Evolutionary conservation across 2,329 filamentous ascomycete genomes (phyloP).

Genomic region (Colletotrichum sp.): DNA sequence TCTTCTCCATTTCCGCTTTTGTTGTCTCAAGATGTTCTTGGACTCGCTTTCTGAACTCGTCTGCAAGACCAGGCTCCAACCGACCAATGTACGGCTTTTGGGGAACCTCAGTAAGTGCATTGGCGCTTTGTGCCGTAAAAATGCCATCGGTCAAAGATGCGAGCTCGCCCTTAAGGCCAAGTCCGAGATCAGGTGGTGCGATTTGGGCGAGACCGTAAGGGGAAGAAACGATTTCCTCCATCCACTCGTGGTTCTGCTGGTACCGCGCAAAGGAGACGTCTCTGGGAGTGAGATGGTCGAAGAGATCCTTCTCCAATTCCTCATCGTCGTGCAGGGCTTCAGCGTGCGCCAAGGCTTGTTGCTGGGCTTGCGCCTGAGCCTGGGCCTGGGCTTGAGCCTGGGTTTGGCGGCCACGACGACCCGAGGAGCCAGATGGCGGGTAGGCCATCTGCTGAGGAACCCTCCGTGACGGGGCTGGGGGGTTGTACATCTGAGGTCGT

Average conservation of each 20-base stretch:
- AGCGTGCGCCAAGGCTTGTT: slow-evolving; percentile 24
- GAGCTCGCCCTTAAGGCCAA: slow-evolving; percentile 85
- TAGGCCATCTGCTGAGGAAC: slow-evolving; percentile 68
- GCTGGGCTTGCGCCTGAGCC: slow-evolving; percentile 28
- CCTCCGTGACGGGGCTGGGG: slow-evolving; percentile 46
- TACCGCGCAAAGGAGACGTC: slow-evolving; percentile 90
- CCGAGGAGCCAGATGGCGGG: slow-evolving; percentile 52
- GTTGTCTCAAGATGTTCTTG: slow-evolving; percentile 74
- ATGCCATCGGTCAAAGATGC: slow-evolving; percentile 83
- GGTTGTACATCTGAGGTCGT: slow-evolving; percentile 53
- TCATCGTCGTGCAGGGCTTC: slow-evolving; percentile 68
- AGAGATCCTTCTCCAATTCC: slow-evolving; percentile 81
- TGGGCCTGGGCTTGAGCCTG: slow-evolving; percentile 48
- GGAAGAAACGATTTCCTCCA: slow-evolving; percentile 95
- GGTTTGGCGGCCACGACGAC: slow-evolving; percentile 10
- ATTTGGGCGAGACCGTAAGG: slow-evolving; percentile 88
- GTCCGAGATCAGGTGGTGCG: slow-evolving; percentile 81
- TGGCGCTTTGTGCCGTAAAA: slow-evolving; percentile 71
- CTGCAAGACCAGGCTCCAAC: slow-evolving; percentile 76
- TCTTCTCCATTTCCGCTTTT: slow-evolving; percentile 80
- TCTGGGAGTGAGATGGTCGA: slow-evolving; percentile 86
- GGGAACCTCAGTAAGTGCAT: slow-evolving; percentile 47
- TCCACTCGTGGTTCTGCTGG: slow-evolving; percentile 97
- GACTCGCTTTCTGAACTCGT: slow-evolving; percentile 83
- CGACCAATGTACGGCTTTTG: slow-evolving; percentile 69